Base-by-base conservation (phyloP, 495 filamentous ascomycete genomes). In the Pseudomonodictys pantanalensis region DNA sequence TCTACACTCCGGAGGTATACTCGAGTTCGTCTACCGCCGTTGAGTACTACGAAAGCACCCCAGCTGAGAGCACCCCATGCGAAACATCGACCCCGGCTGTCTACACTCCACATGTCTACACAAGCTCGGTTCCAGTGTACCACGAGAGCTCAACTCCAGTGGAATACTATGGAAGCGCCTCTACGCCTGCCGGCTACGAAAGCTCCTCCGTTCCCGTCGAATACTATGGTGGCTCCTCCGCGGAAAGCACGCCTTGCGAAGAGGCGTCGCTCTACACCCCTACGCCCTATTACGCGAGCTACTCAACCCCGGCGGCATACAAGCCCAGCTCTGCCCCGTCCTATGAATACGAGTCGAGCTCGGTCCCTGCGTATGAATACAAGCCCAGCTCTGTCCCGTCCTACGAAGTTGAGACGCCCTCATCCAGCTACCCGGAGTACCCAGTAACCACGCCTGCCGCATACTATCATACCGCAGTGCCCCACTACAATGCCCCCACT, bases 1-100 rank as follows among this genome's bases (percentile, higher is more conserved):
- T 23, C 23, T 26, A 18, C 24, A n/a, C 26, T 8, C 18, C 18
- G 11, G 17, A 18, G 24, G 20, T 28, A 3, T 43, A 22, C 23
- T 10, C 22, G 5, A 7, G 20, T n/a, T 44, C 32, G 24, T 54
- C 30, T n/a, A 15, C 32, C 32, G 15, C 32, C 32, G 32, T 35
- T 35, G 8, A 7, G 32, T 35, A 12, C 12, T 41, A 41, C 12
- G 38, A 41, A 3, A 41, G 15, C 15, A 41, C n/a, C n/a, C n/a
- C n/a, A n/a, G n/a, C n/a, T n/a, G n/a, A n/a, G n/a, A 55, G 39
- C 35, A 55, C 52, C 12, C 25, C 52, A 2, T 44, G 52, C 39
- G 32, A 11, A 17, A 44, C 52, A 15, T 55, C 52, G 4, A 17
- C 35, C 3, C 12, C 26, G 12, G 22, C 15, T 18, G 2, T 23